A percentile compares a stretch with the other conserved stretches of the same genome.
Evolutionary conservation across 352 stramenopile species (phyloP).

Genomic region (Globisporangium polare): DNA sequence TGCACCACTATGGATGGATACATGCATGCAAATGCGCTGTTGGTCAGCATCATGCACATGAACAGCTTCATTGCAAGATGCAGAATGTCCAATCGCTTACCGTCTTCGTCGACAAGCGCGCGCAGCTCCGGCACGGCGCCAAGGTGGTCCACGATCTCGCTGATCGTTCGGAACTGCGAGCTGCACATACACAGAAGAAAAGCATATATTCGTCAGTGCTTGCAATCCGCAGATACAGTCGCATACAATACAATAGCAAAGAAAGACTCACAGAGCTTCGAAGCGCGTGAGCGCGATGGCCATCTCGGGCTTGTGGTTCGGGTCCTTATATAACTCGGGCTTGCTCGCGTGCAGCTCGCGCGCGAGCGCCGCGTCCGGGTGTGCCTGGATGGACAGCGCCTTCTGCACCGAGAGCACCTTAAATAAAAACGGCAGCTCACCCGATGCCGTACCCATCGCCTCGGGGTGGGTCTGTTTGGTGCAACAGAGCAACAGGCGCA

Average conservation of each 20-base stretch:
- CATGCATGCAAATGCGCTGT: slow-evolving; percentile 7
- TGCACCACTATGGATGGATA: slow-evolving; percentile 23
- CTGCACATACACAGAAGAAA: slow-evolving; percentile 10
- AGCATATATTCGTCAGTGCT: neutral
- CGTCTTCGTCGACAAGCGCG: slow-evolving; percentile 26
- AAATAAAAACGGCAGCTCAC: slow-evolving; percentile 97
- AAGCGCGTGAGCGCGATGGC: slow-evolving; percentile 97
- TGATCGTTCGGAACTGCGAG: slow-evolving; percentile 89
- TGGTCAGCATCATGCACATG: neutral
- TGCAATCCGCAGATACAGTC: neutral
- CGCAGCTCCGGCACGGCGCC: slow-evolving; percentile 82
- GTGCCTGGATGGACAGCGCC: slow-evolving; percentile 96
- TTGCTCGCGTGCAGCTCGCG: slow-evolving; percentile 77
- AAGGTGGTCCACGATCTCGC: slow-evolving; percentile 83
- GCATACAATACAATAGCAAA: neutral
- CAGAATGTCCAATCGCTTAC: slow-evolving; percentile 2
- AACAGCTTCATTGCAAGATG: neutral
- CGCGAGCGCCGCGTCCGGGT: slow-evolving; percentile 84
- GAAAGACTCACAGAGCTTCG: slow-evolving; percentile 81
- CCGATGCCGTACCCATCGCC: slow-evolving; percentile 27
- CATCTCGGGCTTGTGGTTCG: slow-evolving; percentile 99
- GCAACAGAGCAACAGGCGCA: neutral
- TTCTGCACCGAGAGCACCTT: slow-evolving; percentile 98
- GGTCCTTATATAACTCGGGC: slow-evolving; percentile 95
- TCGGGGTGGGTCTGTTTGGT: slow-evolving; percentile 29